These are phyloP conservation scores for Penicillium malachiteum DNA, from an alignment of 495 filamentous ascomycete species.

Conservation along the genomic window DNA sequence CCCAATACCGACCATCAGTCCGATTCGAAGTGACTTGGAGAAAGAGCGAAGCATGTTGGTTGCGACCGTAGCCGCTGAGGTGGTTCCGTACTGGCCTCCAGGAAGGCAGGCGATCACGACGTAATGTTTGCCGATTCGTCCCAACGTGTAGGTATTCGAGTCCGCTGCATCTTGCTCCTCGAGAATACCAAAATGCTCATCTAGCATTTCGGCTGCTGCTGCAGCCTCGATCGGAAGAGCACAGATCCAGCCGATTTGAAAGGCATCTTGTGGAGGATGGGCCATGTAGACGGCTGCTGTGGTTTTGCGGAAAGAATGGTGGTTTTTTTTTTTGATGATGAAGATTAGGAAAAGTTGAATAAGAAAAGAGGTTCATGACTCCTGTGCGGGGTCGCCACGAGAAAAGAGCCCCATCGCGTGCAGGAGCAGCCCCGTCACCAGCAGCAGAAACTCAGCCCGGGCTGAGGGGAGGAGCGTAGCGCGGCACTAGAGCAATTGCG, in stretches of 20 bases:
- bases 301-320: constrained; percentile 14
- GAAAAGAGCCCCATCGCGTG: constrained; percentile 1
- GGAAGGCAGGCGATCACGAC: constrained; percentile 43
- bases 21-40: constrained; percentile 16
- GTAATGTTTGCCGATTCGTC: constrained; percentile 42
- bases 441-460: constrained; percentile 2
- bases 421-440: background rate
- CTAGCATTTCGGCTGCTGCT: constrained; percentile 45
- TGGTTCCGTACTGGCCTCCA: constrained; percentile 38
- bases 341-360: background rate
- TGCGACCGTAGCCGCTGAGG: constrained; percentile 36
- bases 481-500: constrained; percentile 2
- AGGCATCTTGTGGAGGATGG: constrained; percentile 10
- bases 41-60: constrained; percentile 33
- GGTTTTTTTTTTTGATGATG: background rate
- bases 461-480: constrained; percentile 1
- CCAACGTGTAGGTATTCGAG: constrained; percentile 40
- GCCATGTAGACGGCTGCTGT: constrained; percentile 6
- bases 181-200: constrained; percentile 38
- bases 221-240: constrained; percentile 32
- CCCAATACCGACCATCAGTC: constrained; percentile 14
- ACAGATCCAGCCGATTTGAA: constrained; percentile 16
- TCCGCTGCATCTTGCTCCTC: constrained; percentile 21
- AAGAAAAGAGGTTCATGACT: background rate
- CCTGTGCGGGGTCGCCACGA: background rate